Percentiles rank a stretch among this genome's conserved stretches.
Conservation (phyloP, 2,329 filamentous ascomycete genomes). For the Pseudomassariella vexata region DNA sequence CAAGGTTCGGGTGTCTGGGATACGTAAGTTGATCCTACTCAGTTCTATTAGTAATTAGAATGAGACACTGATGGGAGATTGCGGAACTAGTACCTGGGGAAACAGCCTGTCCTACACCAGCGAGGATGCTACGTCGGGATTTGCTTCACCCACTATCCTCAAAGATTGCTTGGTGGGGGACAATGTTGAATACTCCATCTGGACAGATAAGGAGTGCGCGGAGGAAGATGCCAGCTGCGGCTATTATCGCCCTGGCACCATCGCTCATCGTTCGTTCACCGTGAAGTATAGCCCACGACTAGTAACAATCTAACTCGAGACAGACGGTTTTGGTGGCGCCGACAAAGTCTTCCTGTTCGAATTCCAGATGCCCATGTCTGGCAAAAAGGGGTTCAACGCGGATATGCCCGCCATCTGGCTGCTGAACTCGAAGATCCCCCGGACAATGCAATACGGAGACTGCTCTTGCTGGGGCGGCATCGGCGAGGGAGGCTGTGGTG, state of each 20-base stretch:
- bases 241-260: slow-evolving; percentile 33
- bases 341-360: slow-evolving; percentile 70
- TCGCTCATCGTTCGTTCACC: slow-evolving; percentile 46
- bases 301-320: slow-evolving; percentile 7
- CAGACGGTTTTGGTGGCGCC: slow-evolving; percentile 65
- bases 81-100: slow-evolving; percentile 38
- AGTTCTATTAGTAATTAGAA: too few species aligned
- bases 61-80: too few species aligned
- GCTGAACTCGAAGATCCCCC: slow-evolving; percentile 67
- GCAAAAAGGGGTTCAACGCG: slow-evolving; percentile 42
- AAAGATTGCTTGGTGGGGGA: slow-evolving; percentile 33
- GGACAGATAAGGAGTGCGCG: slow-evolving; percentile 36
- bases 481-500: slow-evolving; percentile 54
- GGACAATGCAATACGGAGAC: slow-evolving; percentile 61
- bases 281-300: slow-evolving; percentile 17
- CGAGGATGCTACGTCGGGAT: slow-evolving; percentile 31
- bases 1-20: slow-evolving; percentile 36
- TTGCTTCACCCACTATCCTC: slow-evolving; percentile 32
- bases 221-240: slow-evolving; percentile 29
- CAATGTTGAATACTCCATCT: slow-evolving; percentile 40
- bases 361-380: slow-evolving; percentile 64
- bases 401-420: slow-evolving; percentile 75
- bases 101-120: slow-evolving; percentile 40
- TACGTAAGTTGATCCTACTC: slow-evolving; percentile 33
- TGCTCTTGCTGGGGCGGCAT: slow-evolving; percentile 66